phyloP scores from a whole-genome alignment of 192 early-diverging fungal genomes.

The Chytriomyces sp. region DNA sequence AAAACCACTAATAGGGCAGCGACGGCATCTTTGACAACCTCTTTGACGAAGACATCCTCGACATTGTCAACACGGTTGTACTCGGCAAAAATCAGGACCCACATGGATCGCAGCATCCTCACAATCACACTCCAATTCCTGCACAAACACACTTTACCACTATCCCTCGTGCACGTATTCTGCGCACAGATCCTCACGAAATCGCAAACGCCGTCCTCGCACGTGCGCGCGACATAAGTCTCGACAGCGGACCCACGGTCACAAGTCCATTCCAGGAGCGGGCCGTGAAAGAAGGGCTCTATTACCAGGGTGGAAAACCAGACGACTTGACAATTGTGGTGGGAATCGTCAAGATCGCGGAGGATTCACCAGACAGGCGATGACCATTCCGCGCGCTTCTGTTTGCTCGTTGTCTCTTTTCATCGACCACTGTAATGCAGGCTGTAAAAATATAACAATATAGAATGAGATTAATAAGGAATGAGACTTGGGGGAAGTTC shows the following conservation, averaged over 20 bases:
- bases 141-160: neutral
- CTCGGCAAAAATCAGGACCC: neutral
- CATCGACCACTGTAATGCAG: no score
- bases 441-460: no score
- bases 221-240: slow-evolving; percentile 75
- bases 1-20: slow-evolving; percentile 52
- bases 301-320: slow-evolving; percentile 91
- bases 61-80: slow-evolving; percentile 59
- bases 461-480: no score
- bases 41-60: slow-evolving; percentile 96
- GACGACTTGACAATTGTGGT: slow-evolving; percentile 94
- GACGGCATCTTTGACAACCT: slow-evolving; percentile 98
- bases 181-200: slow-evolving; percentile 61
- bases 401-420: no score
- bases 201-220: slow-evolving; percentile 81
- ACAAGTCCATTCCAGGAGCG: slow-evolving; percentile 89
- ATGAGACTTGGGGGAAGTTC: no score
- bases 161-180: slow-evolving; percentile 5
- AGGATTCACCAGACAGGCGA: slow-evolving; percentile 39
- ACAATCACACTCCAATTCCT: neutral
- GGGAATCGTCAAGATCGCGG: slow-evolving; percentile 69
- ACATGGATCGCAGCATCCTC: neutral
- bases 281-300: slow-evolving; percentile 91
- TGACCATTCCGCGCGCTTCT: no score
- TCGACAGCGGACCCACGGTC: slow-evolving; percentile 70